Base-by-base conservation (phyloP, 768 basidiomycete species). In the Gelatoporia subvermispora region DNA sequence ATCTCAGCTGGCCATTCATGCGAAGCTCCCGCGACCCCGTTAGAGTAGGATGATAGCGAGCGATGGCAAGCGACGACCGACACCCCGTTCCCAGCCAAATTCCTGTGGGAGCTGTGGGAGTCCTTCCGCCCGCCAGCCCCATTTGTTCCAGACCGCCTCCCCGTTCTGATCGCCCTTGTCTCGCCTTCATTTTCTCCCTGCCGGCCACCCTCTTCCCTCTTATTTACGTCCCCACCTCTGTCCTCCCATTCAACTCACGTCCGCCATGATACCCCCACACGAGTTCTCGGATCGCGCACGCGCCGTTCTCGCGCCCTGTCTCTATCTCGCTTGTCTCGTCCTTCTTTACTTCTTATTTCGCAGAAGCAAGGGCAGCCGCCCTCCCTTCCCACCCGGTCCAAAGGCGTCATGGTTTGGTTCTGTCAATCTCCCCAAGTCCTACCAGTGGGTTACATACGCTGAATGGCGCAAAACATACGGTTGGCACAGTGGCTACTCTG, bases 391-490 rank as follows among this genome's bases (percentile, higher is more conserved):
- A 23, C 76, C 75, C 0, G 75, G 75, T 25, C 74, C 75, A 4
- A 65, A 64, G 49, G 31, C 67, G 11, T 67, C 64, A 10, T 73
- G 67, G 69, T 61, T 69, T 42, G 63, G 68, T 8, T 58, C 54
- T 20, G 57, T 61, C 3, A 54, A 59, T 16, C 48, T 74, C 25
- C 74, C 75, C 3, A 59, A 52, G 8, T 23, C 58, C 3, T 63
- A 71, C 51, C 75, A 72, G 11, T 77, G 76, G 76, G 57, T 65
- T 15, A 69, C 68, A 16, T 78, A 75, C 58, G 72, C 72, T 0
- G 50, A 63, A 42, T 77, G 75, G 76, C 68, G 65, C 46, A 49
- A 70, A 21, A 60, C 59, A 16, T 77, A 75, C 44, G 75, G 75
- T 74, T 21, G 36, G 49, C 20, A 21, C 25, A 4, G 23, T 9